A percentile compares a stretch with the other conserved stretches of the same genome.
Conservation (phyloP, 2,329 filamentous ascomycete species). For the Monosporascus sp. region DNA sequence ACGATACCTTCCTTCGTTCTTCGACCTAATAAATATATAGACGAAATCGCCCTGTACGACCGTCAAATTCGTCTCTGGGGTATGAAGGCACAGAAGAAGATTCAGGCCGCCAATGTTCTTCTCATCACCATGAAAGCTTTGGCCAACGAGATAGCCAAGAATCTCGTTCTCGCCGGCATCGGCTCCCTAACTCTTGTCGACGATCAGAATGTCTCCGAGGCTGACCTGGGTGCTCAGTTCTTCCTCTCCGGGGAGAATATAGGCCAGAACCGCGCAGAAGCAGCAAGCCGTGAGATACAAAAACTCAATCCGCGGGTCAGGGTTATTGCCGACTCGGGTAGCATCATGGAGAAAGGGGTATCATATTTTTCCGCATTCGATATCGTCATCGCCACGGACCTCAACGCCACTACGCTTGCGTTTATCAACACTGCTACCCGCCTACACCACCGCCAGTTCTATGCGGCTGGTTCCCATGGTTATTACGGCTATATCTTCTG, state of each 20-base stretch:
- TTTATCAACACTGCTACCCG: slow-evolving; percentile 84
- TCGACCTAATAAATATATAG: slow-evolving; percentile 36
- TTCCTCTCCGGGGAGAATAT: slow-evolving; percentile 66
- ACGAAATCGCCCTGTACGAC: slow-evolving; percentile 96
- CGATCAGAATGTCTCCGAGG: slow-evolving; percentile 65
- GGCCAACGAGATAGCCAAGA: slow-evolving; percentile 94
- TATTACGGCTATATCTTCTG: slow-evolving; percentile 94
- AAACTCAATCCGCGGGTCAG: slow-evolving; percentile 86
- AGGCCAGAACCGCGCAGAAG: slow-evolving; percentile 79
- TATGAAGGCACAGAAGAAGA: slow-evolving; percentile 87
- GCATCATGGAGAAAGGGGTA: slow-evolving; percentile 61
- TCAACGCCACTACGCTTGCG: slow-evolving; percentile 67
- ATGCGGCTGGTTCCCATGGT: slow-evolving; percentile 80
- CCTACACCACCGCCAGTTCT: slow-evolving; percentile 73
- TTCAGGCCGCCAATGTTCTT: slow-evolving; percentile 83
- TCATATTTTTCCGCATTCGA: slow-evolving; percentile 77
- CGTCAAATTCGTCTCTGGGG: slow-evolving; percentile 97
- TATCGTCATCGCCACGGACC: slow-evolving; percentile 83
- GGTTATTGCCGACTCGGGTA: slow-evolving; percentile 63
- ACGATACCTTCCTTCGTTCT: neutral
- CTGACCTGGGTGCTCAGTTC: slow-evolving; percentile 78
- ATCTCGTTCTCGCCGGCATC: slow-evolving; percentile 89
- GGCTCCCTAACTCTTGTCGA: slow-evolving; percentile 87
- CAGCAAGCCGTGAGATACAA: slow-evolving; percentile 69
- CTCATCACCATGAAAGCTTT: slow-evolving; percentile 84